Conservation (phyloP, 176 grass and related monocot species). For the Bothriochloa decipiens region DNA sequence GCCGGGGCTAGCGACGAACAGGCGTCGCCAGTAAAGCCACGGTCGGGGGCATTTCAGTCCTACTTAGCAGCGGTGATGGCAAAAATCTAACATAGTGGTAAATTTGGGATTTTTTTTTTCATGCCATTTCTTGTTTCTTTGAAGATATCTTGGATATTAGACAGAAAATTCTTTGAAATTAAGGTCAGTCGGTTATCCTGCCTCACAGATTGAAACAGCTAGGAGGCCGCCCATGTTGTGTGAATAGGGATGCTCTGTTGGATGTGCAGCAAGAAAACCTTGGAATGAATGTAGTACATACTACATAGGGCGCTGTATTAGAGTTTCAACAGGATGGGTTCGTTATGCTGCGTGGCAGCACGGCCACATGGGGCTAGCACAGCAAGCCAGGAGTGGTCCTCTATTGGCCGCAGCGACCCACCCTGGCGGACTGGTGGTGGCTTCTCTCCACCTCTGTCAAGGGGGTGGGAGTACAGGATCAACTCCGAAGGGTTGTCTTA, state of each 20-base stretch:
- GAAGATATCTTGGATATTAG: no score
- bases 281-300: neutral
- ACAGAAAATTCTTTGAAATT: neutral
- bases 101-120: neutral
- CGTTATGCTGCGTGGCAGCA: slow-evolving; percentile 80
- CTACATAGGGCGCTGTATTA: neutral
- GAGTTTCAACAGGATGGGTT: slow-evolving; percentile 54
- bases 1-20: neutral
- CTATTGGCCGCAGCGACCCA: slow-evolving; percentile 50
- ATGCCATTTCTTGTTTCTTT: neutral
- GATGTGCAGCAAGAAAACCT: slow-evolving; percentile 1
- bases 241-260: neutral
- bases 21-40: neutral
- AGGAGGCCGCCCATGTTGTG: neutral
- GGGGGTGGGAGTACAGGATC: slow-evolving; percentile 62
- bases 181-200: neutral
- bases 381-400: slow-evolving; percentile 72
- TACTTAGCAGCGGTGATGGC: neutral
- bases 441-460: slow-evolving; percentile 63
- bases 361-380: slow-evolving; percentile 65
- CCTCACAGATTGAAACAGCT: neutral
- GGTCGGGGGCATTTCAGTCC: neutral
- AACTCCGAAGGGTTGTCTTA: slow-evolving; percentile 63
- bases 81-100: neutral
- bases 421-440: slow-evolving; percentile 61